These are phyloP conservation scores for Talaromyces atroroseus DNA, from an alignment of 2,329 filamentous ascomycete species.

Conservation along the genomic window DNA sequence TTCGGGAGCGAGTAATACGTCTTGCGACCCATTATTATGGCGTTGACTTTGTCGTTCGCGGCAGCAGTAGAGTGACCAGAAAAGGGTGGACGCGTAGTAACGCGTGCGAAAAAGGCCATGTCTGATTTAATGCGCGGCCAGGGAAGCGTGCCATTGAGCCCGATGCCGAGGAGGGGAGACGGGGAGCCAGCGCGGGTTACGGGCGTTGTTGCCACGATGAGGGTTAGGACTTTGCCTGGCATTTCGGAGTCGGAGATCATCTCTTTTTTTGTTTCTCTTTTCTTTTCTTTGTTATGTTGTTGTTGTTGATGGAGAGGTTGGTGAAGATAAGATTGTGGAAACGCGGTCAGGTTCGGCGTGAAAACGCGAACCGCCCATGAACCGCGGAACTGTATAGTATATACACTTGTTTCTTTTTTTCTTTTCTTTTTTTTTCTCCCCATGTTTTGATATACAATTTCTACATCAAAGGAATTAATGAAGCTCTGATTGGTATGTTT, in stretches of 20 bases:
- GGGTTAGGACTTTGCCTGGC: slow-evolving; percentile 53
- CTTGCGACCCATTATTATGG: slow-evolving; percentile 95
- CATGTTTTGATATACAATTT: no score
- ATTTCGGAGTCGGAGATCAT: slow-evolving; percentile 13
- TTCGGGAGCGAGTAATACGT: slow-evolving; percentile 89
- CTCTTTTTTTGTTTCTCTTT: slow-evolving; percentile 3
- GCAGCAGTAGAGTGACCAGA: slow-evolving; percentile 9
- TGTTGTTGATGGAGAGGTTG: no score
- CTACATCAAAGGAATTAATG: no score
- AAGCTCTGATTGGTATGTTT: no score
- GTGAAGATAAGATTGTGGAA: no score
- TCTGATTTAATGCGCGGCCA: slow-evolving; percentile 87
- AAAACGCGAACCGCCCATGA: no score
- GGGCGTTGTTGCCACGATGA: slow-evolving; percentile 81
- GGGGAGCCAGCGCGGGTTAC: slow-evolving; percentile 33
- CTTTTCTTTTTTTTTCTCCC: no score
- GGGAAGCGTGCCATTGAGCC: slow-evolving; percentile 68
- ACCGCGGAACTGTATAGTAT: no score
- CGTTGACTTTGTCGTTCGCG: slow-evolving; percentile 46
- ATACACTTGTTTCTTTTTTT: no score
- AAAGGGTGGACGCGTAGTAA: slow-evolving; percentile 60
- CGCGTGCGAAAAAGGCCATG: slow-evolving; percentile 90
- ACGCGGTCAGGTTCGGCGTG: no score
- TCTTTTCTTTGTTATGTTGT: not conserved
- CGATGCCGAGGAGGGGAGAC: slow-evolving; percentile 80